phyloP scores from a whole-genome alignment of 2,329 filamentous ascomycete genomes.

The Colletotrichum sp. region DNA sequence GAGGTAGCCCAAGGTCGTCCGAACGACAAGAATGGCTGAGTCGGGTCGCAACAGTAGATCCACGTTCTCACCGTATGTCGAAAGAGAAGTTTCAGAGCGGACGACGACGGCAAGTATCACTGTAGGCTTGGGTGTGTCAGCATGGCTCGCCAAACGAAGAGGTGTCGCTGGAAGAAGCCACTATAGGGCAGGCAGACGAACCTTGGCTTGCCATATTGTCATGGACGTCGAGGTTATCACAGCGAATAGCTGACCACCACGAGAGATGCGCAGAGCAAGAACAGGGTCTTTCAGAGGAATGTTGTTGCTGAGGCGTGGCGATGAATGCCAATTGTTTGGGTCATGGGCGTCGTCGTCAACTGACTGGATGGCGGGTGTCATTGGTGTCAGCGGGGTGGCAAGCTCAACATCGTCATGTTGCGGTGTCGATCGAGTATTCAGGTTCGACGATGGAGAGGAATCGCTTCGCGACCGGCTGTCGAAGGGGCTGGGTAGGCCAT shows the following conservation, averaged over 20 bases:
- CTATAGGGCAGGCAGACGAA: conserved; percentile 41
- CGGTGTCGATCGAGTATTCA: conserved; percentile 26
- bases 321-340: conserved; percentile 28
- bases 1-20: conserved; percentile 83
- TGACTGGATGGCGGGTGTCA: conserved; percentile 62
- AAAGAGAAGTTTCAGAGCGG: conserved; percentile 79
- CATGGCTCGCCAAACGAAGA: conserved; percentile 3
- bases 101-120: conserved; percentile 86
- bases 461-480: conserved; percentile 33
- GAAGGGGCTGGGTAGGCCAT: conserved; percentile 56
- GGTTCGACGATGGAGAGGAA: conserved; percentile 25
- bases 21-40: conserved; percentile 88
- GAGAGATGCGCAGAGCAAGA: conserved; percentile 76
- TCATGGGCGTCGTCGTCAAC: conserved; percentile 58
- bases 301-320: conserved; percentile 29
- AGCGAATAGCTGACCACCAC: conserved; percentile 82
- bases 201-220: conserved; percentile 97
- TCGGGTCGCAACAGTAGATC: conserved; percentile 88
- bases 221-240: conserved; percentile 85
- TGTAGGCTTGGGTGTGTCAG: conserved; percentile 66
- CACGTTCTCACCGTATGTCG: conserved; percentile 84
- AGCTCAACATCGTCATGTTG: conserved; percentile 39
- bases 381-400: conserved; percentile 49
- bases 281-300: conserved; percentile 67
- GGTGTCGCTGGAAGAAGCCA: neutral